Evolutionary conservation across 139 green algal species (phyloP), one percentile per base, ranked within the genome.

Genomic region (Parachlorella kessleri): DNA sequence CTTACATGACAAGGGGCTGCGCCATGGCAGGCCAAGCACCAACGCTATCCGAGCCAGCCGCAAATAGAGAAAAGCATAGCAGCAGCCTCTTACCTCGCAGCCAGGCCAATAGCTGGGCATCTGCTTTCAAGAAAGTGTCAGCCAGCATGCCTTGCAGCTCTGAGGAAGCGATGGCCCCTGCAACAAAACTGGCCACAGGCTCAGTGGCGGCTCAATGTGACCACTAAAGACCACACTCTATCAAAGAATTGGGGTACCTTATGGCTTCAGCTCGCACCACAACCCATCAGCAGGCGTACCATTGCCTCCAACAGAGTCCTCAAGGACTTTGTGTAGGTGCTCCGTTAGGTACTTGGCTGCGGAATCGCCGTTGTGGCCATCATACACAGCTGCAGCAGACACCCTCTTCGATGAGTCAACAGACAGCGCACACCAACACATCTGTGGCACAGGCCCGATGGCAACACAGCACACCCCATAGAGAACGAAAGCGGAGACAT

Each of bases 361-460:
- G 7, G 64, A 32, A 33, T 73, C 66, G 10, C 91, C 91, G 32
- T 84, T 84, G 77, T 95, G 91, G 4, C 91, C 91, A 70, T 95
- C 91, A 80, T 94, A 94, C 6, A 95, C 88, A 8, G 67, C 84
- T 91, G 75, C 76, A n/a, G n/a, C n/a, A n/a, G n/a, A n/a, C n/a
- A n/a, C n/a, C n/a, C n/a, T n/a, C n/a, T n/a, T n/a, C n/a, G n/a
- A n/a, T n/a, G n/a, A n/a, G n/a, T n/a, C n/a, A n/a, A n/a, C n/a
- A n/a, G n/a, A n/a, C n/a, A n/a, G n/a, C n/a, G n/a, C n/a, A n/a
- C n/a, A n/a, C n/a, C n/a, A n/a, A n/a, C n/a, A n/a, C n/a, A n/a
- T n/a, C n/a, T n/a, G n/a, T n/a, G 70, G 36, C 5, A 21, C 36
- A 32, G 35, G 70, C 30, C 54, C 37, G 55, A 23, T 36, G 59